Percentiles rank a stretch among this genome's conserved stretches.
phyloP scores from a whole-genome alignment of 768 basidiomycete species.

The Tulasnella sp. region DNA sequence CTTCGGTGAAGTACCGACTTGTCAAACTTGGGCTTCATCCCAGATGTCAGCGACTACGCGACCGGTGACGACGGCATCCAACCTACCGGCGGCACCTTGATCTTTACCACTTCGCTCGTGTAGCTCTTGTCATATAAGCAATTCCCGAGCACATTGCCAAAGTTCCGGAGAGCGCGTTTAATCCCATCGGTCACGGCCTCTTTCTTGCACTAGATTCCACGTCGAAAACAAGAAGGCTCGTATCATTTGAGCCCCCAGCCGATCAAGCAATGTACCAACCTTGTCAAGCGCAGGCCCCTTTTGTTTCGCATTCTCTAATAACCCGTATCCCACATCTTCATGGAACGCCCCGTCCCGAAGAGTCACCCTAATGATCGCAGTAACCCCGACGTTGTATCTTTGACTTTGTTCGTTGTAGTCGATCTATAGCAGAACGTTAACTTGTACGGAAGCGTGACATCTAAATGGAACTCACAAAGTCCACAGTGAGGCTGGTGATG shows the following conservation, averaged over 20 bases:
- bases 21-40: slow-evolving; percentile 56
- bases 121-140: slow-evolving; percentile 96
- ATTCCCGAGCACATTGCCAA: slow-evolving; percentile 91
- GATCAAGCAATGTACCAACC: slow-evolving; percentile 40
- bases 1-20: slow-evolving; percentile 57
- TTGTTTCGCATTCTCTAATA: slow-evolving; percentile 72
- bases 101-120: slow-evolving; percentile 73
- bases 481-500: slow-evolving; percentile 60
- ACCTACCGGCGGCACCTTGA: slow-evolving; percentile 75
- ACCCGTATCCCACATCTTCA: slow-evolving; percentile 91
- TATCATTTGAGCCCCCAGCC: not conserved
- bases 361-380: slow-evolving; percentile 80
- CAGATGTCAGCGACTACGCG: not conserved
- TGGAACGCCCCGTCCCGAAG: slow-evolving; percentile 81
- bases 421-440: slow-evolving; percentile 37
- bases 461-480: slow-evolving; percentile 26
- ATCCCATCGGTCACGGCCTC: slow-evolving; percentile 94
- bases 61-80: not conserved
- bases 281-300: slow-evolving; percentile 88
- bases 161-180: slow-evolving; percentile 84
- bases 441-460: not conserved
- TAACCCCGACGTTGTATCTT: slow-evolving; percentile 64
- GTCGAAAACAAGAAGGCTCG: not conserved
- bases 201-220: slow-evolving; percentile 76
- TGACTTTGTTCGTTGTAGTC: slow-evolving; percentile 64